A percentile compares a stretch with the other conserved stretches of the same genome.
These are phyloP conservation scores for Thinopyrum elongatum DNA, from an alignment of 176 grass and related monocot genomes.

Conservation along the genomic window DNA sequence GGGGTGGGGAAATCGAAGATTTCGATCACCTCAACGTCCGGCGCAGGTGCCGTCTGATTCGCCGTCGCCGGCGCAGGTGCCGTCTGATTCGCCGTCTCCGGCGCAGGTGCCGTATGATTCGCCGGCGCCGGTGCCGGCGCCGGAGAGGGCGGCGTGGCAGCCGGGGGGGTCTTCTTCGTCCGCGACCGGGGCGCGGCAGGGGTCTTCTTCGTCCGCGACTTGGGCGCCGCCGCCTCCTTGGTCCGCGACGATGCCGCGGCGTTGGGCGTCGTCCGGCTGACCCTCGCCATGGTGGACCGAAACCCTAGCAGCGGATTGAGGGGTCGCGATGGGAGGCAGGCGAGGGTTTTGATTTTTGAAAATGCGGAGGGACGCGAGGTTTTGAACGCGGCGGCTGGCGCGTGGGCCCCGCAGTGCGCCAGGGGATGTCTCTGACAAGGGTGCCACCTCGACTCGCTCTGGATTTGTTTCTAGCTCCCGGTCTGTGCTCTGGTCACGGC, in stretches of 20 bases:
- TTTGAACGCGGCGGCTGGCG: background rate
- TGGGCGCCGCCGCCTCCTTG: background rate
- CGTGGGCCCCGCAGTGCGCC: background rate
- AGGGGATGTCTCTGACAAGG: background rate
- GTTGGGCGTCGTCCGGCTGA: slow-evolving; percentile 8
- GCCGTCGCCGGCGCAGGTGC: background rate
- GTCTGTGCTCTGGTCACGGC: background rate
- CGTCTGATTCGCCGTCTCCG: background rate
- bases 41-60: background rate
- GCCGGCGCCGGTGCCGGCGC: background rate
- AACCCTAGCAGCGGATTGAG: slow-evolving; percentile 16
- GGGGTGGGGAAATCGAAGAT: slow-evolving; percentile 31
- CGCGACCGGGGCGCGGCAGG: background rate
- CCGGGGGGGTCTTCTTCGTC: background rate
- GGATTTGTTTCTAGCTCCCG: background rate
- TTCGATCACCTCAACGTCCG: slow-evolving; percentile 27
- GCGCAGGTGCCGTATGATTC: background rate
- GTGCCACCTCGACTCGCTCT: background rate
- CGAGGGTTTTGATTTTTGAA: slow-evolving; percentile 17
- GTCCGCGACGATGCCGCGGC: background rate
- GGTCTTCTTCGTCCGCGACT: background rate
- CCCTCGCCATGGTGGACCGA: background rate
- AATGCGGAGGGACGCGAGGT: background rate
- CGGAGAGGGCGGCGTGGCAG: background rate
- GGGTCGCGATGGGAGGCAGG: background rate